Evolutionary conservation across 768 basidiomycete genomes (phyloP).

Genomic region (Lentinula lateritia): DNA sequence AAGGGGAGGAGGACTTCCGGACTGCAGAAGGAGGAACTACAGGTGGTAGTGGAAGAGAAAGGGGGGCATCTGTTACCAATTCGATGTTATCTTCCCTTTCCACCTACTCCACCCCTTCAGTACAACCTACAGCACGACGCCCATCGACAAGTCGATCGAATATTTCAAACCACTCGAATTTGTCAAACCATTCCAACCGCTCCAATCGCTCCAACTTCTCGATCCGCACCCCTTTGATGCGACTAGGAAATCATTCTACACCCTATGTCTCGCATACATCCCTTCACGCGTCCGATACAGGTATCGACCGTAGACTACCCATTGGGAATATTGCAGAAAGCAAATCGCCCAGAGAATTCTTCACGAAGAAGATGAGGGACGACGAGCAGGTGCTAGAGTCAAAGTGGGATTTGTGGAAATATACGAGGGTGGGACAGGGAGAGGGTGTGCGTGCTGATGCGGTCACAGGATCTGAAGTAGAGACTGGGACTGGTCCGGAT

Average conservation of each 20-base stretch:
- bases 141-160: neutral
- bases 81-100: neutral
- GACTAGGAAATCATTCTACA: slow-evolving; percentile 64
- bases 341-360: slow-evolving; percentile 43
- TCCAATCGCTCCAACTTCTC: slow-evolving; percentile 4
- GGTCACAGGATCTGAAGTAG: neutral
- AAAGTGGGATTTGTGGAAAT: slow-evolving; percentile 41
- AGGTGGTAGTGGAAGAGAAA: slow-evolving; percentile 19
- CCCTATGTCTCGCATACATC: slow-evolving; percentile 44
- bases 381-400: slow-evolving; percentile 28
- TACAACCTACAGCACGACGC: slow-evolving; percentile 15
- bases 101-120: slow-evolving; percentile 12
- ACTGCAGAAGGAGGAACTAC: slow-evolving; percentile 22
- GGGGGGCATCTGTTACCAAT: slow-evolving; percentile 22
- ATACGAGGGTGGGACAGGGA: slow-evolving; percentile 28
- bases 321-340: slow-evolving; percentile 45
- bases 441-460: neutral
- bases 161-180: slow-evolving; percentile 5
- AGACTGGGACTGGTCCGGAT: neutral
- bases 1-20: slow-evolving; percentile 24
- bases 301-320: slow-evolving; percentile 37
- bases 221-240: slow-evolving; percentile 45
- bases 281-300: neutral
- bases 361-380: slow-evolving; percentile 26
- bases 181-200: neutral